phyloP scores from a whole-genome alignment of 495 filamentous ascomycete species.

The Penicillium samsonianum region DNA sequence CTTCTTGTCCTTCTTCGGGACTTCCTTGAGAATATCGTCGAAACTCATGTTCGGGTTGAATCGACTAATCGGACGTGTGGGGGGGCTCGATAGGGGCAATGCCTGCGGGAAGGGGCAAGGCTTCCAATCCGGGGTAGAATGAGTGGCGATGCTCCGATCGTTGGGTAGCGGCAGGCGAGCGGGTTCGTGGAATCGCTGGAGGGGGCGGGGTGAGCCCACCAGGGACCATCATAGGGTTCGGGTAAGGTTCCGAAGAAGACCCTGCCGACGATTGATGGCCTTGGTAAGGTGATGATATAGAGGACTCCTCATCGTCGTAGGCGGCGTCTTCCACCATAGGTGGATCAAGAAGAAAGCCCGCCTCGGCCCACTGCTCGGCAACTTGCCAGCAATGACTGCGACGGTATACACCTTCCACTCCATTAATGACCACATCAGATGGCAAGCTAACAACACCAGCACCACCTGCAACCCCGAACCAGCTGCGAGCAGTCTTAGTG shows the following conservation, averaged over 20 bases:
- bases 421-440: constrained; percentile 80
- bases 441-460: constrained; percentile 74
- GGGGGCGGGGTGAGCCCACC: constrained; percentile 38
- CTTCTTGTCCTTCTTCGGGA: constrained; percentile 44
- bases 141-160: constrained; percentile 44
- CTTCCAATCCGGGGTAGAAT: constrained; percentile 53
- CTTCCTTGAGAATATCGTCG: constrained; percentile 52
- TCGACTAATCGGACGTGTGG: constrained; percentile 39
- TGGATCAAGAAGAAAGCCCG: constrained; percentile 39
- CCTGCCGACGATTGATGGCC: constrained; percentile 47
- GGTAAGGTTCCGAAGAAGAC: constrained; percentile 36
- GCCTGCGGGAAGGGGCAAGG: constrained; percentile 51
- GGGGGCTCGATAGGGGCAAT: constrained; percentile 51
- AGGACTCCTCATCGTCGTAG: constrained; percentile 45
- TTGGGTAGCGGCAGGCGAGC: constrained; percentile 38
- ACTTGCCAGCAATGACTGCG: constrained; percentile 90
- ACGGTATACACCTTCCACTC: constrained; percentile 86
- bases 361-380: constrained; percentile 70
- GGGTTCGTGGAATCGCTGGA: constrained; percentile 44
- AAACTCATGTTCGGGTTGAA: constrained; percentile 57
- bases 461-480: constrained; percentile 77
- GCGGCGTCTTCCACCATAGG: constrained; percentile 41
- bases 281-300: constrained; percentile 46
- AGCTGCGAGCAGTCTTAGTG: constrained; percentile 64
- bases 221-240: constrained; percentile 31